phyloP scores from a whole-genome alignment of 306 rosid species.

The Vigna nakashimae region DNA sequence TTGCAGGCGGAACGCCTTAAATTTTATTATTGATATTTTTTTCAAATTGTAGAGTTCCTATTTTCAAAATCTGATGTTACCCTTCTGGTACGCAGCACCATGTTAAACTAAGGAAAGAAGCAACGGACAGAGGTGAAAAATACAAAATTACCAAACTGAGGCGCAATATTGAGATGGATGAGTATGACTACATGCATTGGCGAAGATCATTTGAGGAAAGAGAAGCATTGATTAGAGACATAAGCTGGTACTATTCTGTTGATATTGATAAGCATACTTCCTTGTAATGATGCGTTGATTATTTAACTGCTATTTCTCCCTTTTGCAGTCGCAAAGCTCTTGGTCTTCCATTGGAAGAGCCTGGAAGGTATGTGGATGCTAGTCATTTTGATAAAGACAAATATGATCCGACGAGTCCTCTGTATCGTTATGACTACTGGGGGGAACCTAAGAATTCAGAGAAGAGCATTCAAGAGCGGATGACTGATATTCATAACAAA shows the following conservation, averaged over 20 bases:
- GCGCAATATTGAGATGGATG: constrained; percentile 93
- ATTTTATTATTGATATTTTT: constrained; percentile 11
- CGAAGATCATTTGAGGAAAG: constrained; percentile 92
- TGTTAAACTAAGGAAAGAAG: constrained; percentile 62
- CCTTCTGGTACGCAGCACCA: constrained; percentile 57
- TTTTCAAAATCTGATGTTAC: constrained; percentile 23
- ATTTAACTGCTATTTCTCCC: not conserved
- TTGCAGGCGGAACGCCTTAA: not conserved
- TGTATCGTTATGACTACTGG: constrained; percentile 94
- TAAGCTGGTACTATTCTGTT: constrained; percentile 69
- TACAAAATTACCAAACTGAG: constrained; percentile 71
- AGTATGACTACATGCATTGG: constrained; percentile 92
- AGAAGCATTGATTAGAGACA: constrained; percentile 92
- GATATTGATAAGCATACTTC: constrained; percentile 1
- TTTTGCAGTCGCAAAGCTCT: constrained; percentile 75
- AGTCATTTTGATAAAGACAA: constrained; percentile 78
- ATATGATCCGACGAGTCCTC: constrained; percentile 79
- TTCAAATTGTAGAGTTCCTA: constrained; percentile 22
- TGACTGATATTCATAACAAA: constrained; percentile 81
- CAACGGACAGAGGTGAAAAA: constrained; percentile 79
- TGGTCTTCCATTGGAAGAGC: constrained; percentile 93
- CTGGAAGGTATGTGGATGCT: constrained; percentile 83
- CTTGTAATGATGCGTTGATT: constrained; percentile 17
- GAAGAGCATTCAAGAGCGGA: constrained; percentile 80
- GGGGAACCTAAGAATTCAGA: constrained; percentile 98